Evolutionary conservation across 139 green algal genomes (phyloP).

Genomic region (Ettlia oleoabundans): DNA sequence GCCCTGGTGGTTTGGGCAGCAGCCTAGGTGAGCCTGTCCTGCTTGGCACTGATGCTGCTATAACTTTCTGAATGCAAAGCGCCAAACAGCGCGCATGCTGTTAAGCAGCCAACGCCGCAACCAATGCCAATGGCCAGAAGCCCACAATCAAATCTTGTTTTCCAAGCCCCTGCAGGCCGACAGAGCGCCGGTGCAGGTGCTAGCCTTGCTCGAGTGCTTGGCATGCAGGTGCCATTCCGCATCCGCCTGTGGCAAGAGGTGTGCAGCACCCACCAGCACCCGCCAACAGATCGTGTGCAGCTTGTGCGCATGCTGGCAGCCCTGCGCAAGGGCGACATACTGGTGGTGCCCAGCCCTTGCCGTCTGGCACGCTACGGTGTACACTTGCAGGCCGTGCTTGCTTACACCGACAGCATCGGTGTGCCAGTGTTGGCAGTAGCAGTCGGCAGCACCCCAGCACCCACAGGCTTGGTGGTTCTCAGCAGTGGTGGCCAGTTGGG

Average conservation of each 20-base stretch:
- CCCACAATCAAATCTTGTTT: background rate
- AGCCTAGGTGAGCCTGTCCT: background rate
- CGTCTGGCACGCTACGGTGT: background rate
- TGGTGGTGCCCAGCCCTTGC: background rate
- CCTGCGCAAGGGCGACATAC: background rate
- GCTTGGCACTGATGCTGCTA: background rate
- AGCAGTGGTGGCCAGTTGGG: background rate
- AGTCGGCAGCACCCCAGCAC: background rate
- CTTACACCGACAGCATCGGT: background rate
- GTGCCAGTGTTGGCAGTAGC: background rate
- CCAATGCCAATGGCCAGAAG: background rate
- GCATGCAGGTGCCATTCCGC: background rate
- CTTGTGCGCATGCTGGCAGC: background rate
- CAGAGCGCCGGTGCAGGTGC: background rate
- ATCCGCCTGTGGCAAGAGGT: background rate
- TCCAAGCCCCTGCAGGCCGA: background rate
- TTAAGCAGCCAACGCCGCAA: background rate
- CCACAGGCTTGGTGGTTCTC: background rate
- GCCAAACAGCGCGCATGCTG: no score
- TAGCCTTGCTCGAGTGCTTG: background rate
- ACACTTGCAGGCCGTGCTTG: background rate
- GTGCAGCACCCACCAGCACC: background rate
- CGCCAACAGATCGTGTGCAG: background rate
- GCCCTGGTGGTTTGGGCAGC: background rate
- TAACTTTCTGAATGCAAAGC: no score